Evolutionary conservation across 2,329 filamentous ascomycete species (phyloP).

Genomic region (Colletotrichum kahawae): DNA sequence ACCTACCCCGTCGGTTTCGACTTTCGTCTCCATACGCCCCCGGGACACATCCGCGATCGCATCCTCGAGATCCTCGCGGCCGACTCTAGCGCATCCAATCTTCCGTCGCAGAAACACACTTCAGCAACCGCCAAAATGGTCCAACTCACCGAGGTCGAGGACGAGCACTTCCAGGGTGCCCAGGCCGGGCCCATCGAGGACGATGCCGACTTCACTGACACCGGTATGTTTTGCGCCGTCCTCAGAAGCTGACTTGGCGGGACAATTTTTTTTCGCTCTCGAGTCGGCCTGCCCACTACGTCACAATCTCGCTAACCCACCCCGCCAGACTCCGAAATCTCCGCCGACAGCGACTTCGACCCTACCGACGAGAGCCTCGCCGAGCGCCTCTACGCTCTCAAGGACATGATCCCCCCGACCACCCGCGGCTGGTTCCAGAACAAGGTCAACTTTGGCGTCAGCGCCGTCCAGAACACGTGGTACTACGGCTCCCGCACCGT

Average conservation of each 20-base stretch:
- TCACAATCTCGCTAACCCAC: slow-evolving; percentile 4
- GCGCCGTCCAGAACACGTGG: slow-evolving; percentile 54
- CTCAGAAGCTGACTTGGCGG: neutral
- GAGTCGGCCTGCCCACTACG: neutral
- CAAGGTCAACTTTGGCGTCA: slow-evolving; percentile 59
- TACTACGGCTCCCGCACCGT: slow-evolving; percentile 81
- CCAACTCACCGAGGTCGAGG: slow-evolving; percentile 94
- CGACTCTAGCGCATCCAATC: neutral
- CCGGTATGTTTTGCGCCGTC: slow-evolving; percentile 64
- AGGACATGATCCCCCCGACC: slow-evolving; percentile 77
- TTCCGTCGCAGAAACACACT: neutral
- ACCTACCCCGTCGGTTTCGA: neutral
- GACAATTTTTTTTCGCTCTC: neutral
- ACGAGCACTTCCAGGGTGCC: slow-evolving; percentile 86
- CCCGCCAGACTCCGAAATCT: slow-evolving; percentile 77
- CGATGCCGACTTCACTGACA: slow-evolving; percentile 92
- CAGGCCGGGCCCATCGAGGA: slow-evolving; percentile 77
- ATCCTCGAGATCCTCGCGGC: neutral
- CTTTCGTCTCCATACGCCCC: slow-evolving; percentile 1
- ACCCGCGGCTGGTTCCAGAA: slow-evolving; percentile 71
- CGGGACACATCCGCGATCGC: neutral
- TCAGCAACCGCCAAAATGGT: slow-evolving; percentile 70
- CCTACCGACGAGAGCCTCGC: slow-evolving; percentile 61
- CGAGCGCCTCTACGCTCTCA: slow-evolving; percentile 74
- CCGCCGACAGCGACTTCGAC: slow-evolving; percentile 77